A percentile compares a stretch with the other conserved stretches of the same genome.
Conservation (phyloP, 805 yeast genomes). For the Cephaloascus albidus region DNA sequence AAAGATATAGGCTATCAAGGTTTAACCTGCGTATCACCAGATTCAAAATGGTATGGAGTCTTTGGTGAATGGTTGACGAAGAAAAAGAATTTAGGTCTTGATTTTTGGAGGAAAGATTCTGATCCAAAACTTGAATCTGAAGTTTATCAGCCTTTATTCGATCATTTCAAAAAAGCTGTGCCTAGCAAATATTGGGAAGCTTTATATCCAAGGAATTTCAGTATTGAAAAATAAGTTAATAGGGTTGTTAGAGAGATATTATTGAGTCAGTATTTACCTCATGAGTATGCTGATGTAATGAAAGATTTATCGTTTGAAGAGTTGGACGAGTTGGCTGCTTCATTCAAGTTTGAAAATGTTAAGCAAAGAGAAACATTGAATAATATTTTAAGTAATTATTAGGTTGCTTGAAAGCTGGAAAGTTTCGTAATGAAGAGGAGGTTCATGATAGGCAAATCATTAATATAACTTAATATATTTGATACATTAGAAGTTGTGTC, state of each 20-base stretch:
- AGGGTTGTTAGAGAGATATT: slow-evolving; percentile 23
- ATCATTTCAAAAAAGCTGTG: slow-evolving; percentile 16
- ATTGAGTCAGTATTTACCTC: slow-evolving; percentile 21
- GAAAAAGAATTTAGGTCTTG: slow-evolving; percentile 23
- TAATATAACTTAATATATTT: no score
- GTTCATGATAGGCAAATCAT: no score
- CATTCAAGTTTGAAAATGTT: slow-evolving; percentile 25
- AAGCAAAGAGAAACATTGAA: slow-evolving; percentile 22
- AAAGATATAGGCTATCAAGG: slow-evolving; percentile 30
- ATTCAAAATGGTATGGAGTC: slow-evolving; percentile 18
- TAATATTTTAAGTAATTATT: slow-evolving; percentile 16
- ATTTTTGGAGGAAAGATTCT: slow-evolving; percentile 27
- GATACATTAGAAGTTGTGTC: no score
- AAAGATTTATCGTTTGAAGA: slow-evolving; percentile 19
- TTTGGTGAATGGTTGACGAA: slow-evolving; percentile 21
- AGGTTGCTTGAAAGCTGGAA: no score
- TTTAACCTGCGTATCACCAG: slow-evolving; percentile 21
- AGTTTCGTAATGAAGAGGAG: no score
- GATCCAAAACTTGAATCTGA: slow-evolving; percentile 16
- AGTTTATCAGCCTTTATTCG: slow-evolving; percentile 15
- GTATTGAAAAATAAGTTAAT: slow-evolving; percentile 16
- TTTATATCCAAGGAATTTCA: slow-evolving; percentile 20
- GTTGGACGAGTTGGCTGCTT: slow-evolving; percentile 26
- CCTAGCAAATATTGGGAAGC: slow-evolving; percentile 18
- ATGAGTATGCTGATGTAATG: slow-evolving; percentile 22